These are phyloP conservation scores for Hanseniaspora pseudoguilliermondii DNA, from an alignment of 805 yeast species.

Conservation along the genomic window DNA sequence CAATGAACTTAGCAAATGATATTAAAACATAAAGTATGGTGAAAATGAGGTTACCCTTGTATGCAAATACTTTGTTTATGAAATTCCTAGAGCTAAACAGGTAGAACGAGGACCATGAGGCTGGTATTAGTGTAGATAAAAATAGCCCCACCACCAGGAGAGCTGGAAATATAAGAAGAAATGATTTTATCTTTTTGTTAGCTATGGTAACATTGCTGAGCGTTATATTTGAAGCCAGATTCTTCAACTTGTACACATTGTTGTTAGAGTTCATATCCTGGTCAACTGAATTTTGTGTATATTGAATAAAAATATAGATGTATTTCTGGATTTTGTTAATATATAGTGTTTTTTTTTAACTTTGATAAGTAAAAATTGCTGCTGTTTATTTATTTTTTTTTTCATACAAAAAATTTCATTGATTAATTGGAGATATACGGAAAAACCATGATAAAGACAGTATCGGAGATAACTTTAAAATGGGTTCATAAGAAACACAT, in stretches of 20 bases:
- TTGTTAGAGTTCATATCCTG: background rate
- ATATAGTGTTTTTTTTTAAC: no score
- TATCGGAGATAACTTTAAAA: no score
- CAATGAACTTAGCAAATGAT: background rate
- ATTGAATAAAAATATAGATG: no score
- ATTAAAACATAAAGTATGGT: slow-evolving; percentile 11
- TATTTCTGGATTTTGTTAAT: no score
- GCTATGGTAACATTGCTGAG: background rate
- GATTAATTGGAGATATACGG: no score
- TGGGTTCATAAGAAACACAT: no score
- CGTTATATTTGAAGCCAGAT: background rate
- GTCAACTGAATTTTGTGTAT: no score
- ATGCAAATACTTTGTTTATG: slow-evolving; percentile 28
- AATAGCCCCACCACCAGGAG: background rate
- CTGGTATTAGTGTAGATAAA: background rate
- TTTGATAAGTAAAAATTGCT: no score
- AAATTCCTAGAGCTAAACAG: slow-evolving; percentile 22
- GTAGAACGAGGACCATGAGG: slow-evolving; percentile 13
- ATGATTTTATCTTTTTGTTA: background rate
- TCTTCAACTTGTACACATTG: background rate
- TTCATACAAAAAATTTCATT: no score
- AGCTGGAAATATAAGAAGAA: background rate
- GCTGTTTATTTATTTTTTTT: no score
- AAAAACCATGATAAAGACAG: no score
- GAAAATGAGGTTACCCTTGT: slow-evolving; percentile 26